Base-by-base conservation (phyloP, 495 filamentous ascomycete species). In the Astrocystis sublimbata region DNA sequence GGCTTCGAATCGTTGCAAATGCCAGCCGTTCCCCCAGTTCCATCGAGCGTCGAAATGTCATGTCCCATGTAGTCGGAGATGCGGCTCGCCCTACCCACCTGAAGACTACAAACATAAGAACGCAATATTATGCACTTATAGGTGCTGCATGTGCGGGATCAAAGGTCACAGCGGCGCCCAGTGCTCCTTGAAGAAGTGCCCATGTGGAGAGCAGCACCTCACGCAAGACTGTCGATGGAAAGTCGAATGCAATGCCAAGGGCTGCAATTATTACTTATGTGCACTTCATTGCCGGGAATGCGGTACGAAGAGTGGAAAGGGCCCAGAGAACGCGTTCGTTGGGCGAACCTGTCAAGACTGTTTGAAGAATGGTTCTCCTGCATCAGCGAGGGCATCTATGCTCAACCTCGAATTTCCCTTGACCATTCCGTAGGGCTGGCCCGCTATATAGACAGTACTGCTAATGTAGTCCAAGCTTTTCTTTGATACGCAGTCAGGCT, bases 81-180 rank as follows among this genome's bases (percentile, higher is more conserved):
- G 73, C 57, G 74, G 73, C 24, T 62, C 57, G 36, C 51, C 65
- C 1, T 24, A 63, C 2, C 46, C 36, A 0, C 63, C 66, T 12
- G 73, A 73, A 2, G 60, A 54, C 43, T 59, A 65, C 53, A 65
- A 62, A 21, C 71, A 77, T 51, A 65, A 61, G 41, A 74, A 69
- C 40, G 75, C 75, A 19, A 75, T 78, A 71, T 61, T 65, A 12
- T 78, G 75, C 56, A 45, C 61, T 23, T 43, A 64, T 13, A 72
- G 76, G 9, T 78, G 75, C 50, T 78, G 75, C 53, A 78, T 78
- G 75, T 78, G 76, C 47, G 76, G 76, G 24, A 45, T 67, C 3
- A 66, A 62, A 15, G 72, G 69, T 9, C 76, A 78, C 56, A 70
- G 63, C n/a, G 76, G 75, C 21, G 62, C 49, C 19, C 58, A 74